phyloP scores from a whole-genome alignment of 1,284 basidiomycete species.

The Ceratobasidium sp. region DNA sequence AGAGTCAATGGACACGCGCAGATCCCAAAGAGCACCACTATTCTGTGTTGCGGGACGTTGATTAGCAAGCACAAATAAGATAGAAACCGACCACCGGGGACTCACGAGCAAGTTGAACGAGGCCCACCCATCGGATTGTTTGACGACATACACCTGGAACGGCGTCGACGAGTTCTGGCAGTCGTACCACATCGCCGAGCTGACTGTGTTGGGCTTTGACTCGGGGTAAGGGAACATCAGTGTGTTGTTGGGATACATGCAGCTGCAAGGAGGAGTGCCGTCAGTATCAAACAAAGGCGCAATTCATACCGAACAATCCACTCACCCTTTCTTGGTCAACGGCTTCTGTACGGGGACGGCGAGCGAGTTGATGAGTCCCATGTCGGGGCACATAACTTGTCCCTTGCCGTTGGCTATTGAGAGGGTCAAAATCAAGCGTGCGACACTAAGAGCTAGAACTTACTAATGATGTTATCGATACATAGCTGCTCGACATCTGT shows the following conservation, averaged over 20 bases:
- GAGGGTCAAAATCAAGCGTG: neutral
- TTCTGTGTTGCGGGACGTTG: neutral
- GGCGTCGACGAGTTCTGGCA: slow-evolving; percentile 5
- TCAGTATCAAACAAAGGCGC: neutral
- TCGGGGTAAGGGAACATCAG: slow-evolving; percentile 37
- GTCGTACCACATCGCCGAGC: slow-evolving; percentile 24
- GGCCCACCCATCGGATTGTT: slow-evolving; percentile 14
- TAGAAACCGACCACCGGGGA: neutral
- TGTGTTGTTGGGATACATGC: slow-evolving; percentile 26
- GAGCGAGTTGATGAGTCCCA: slow-evolving; percentile 13
- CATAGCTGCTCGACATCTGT: slow-evolving; percentile 45
- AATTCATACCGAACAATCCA: neutral
- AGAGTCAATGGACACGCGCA: slow-evolving; percentile 30
- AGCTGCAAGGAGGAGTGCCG: neutral
- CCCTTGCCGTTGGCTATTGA: slow-evolving; percentile 25
- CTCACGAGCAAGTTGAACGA: slow-evolving; percentile 31
- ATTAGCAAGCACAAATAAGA: neutral
- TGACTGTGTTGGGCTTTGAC: slow-evolving; percentile 23
- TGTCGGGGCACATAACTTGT: slow-evolving; percentile 22
- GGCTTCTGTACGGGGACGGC: slow-evolving; percentile 20
- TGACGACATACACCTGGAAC: slow-evolving; percentile 13
- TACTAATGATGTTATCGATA: slow-evolving; percentile 46
- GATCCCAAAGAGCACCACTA: slow-evolving; percentile 39
- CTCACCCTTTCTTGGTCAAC: slow-evolving; percentile 34
- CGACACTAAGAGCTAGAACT: neutral